Percentiles rank a stretch among this genome's conserved stretches.
Evolutionary conservation across 345 rosid species (phyloP).

Genomic region (Anacardium occidentale): DNA sequence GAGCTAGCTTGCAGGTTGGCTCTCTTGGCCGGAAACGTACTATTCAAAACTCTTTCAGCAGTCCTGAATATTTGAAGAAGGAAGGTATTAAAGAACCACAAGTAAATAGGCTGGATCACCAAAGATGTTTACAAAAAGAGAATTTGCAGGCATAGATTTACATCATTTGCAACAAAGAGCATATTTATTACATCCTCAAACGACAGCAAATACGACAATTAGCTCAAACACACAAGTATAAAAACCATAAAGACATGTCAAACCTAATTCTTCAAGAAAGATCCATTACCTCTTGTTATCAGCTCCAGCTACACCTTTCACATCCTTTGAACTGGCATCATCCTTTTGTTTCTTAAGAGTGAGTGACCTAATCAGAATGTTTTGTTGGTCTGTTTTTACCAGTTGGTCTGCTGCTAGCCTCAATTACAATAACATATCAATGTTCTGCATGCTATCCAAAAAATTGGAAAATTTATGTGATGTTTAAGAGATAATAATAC

Average conservation of each 20-base stretch:
- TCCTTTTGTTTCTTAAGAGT: slow-evolving; percentile 64
- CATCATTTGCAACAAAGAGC: background rate
- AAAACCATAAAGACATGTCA: background rate
- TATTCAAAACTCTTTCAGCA: slow-evolving; percentile 64
- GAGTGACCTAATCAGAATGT: slow-evolving; percentile 88
- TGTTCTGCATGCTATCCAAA: slow-evolving; percentile 4
- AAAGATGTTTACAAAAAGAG: slow-evolving; percentile 6
- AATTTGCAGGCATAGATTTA: background rate
- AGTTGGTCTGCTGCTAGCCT: slow-evolving; percentile 57
- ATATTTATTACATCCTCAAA: background rate
- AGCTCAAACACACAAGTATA: background rate
- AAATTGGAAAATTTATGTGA: background rate
- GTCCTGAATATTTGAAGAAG: slow-evolving; percentile 39
- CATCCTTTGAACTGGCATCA: slow-evolving; percentile 58
- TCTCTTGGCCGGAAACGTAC: slow-evolving; percentile 62
- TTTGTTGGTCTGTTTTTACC: slow-evolving; percentile 86
- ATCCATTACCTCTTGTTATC: slow-evolving; percentile 72
- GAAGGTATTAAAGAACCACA: slow-evolving; percentile 4
- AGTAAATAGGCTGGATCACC: background rate
- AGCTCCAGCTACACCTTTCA: slow-evolving; percentile 44
- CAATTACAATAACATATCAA: background rate
- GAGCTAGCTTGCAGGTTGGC: slow-evolving; percentile 48
- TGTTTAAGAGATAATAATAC: slow-evolving; percentile 30
- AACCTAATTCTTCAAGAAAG: slow-evolving; percentile 10
- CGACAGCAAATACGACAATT: background rate